Base-by-base conservation (phyloP, 768 basidiomycete genomes). In the Podaxis sp. region DNA sequence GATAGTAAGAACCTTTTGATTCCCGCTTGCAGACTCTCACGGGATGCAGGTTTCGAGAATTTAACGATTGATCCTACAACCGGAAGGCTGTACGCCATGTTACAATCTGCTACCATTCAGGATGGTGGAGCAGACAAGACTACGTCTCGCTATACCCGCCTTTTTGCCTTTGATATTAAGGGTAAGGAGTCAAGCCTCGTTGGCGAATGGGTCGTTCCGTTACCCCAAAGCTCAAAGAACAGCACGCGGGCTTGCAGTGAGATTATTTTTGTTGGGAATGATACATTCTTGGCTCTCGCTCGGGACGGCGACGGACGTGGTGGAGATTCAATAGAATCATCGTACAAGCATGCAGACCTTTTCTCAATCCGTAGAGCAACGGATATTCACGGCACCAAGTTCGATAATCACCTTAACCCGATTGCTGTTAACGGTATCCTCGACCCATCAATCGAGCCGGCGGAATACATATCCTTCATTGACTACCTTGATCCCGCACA, bases 101-200 rank as follows among this genome's bases (percentile, higher is more conserved):
- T 89, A 1, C 88, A 90, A 65, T 78, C 81, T 4, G 87, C 85
- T 0, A 77, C 82, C 1, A 78, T 85, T 3, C 87, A 89, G 63
- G 87, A 88, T 63, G 84, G 86, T n/a, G 83, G 83, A 0, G 63
- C 66, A 40, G 70, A 76, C 57, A 79, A 81, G 62, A 69, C 66
- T 3, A 83, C 79, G 7, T 77, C 78, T 0, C 73, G 82, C 5
- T 83, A 76, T 69, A 84, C 85, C 3, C 79, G 87, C 14, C 72
- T 88, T 27, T 69, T 87, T 46, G 82, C 80, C 0, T 89, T 80
- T 62, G 74, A 87, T 65, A 70, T 87, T 40, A 72, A 77, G 0
- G 59, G 67, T 0, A 55, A 65, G 7, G 69, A 67, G 9, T 77
- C 84, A 0, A 62, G 62, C 10, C 71, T 88, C 9, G 68, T 77